A percentile compares a stretch with the other conserved stretches of the same genome.
Conservation (phyloP, 768 basidiomycete genomes). For the Phylloporus sp. region DNA sequence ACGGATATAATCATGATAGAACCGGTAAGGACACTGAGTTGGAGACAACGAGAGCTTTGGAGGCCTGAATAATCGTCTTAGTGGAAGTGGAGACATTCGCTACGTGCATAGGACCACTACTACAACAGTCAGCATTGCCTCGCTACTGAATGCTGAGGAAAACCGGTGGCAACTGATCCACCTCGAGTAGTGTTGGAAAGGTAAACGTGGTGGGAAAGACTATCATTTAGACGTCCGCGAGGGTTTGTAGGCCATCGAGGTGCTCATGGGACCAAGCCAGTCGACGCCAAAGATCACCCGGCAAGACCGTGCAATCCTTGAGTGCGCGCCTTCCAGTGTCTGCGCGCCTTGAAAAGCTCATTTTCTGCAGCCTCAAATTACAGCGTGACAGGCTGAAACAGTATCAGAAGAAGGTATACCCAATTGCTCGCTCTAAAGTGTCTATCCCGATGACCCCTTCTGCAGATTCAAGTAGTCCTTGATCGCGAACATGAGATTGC, state of each 20-base stretch:
- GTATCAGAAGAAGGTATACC: constrained; percentile 86
- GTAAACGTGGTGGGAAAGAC: constrained; percentile 18
- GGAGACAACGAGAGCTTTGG: constrained; percentile 7
- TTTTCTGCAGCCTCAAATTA: constrained; percentile 71
- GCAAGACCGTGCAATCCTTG: constrained; percentile 92
- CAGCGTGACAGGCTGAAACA: constrained; percentile 95
- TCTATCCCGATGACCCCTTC: not conserved
- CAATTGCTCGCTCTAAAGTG: not conserved
- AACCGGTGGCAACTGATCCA: constrained; percentile 2
- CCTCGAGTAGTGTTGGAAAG: constrained; percentile 11
- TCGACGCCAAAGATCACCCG: constrained; percentile 85
- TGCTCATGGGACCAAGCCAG: constrained; percentile 63
- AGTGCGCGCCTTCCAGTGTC: constrained; percentile 53
- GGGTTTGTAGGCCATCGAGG: not conserved
- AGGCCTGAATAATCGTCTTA: constrained; percentile 18
- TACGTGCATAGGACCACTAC: constrained; percentile 20
- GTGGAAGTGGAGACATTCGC: constrained; percentile 28
- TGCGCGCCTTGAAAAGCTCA: constrained; percentile 17
- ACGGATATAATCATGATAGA: constrained; percentile 72
- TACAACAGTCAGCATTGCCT: constrained; percentile 30
- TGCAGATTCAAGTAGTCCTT: constrained; percentile 80
- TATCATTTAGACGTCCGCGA: not conserved
- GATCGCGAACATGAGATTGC: constrained; percentile 90
- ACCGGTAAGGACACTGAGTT: constrained; percentile 19
- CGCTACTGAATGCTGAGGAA: constrained; percentile 6